These are phyloP conservation scores for Coemansia sp. DNA, from an alignment of 192 early-diverging fungal genomes.

Conservation along the genomic window DNA sequence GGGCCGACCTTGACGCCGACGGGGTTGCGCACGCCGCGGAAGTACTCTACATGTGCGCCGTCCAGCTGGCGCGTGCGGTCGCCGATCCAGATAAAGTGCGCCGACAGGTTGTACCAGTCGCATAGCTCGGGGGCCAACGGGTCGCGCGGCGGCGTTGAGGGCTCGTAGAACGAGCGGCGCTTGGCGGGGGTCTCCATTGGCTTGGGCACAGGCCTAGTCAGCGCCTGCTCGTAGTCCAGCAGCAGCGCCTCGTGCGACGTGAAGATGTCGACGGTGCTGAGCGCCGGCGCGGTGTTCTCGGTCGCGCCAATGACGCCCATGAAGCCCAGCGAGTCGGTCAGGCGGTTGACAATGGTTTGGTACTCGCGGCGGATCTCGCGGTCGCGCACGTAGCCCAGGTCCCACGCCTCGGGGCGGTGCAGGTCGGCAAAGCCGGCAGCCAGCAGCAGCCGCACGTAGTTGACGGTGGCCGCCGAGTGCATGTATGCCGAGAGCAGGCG, in stretches of 20 bases:
- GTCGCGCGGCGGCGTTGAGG: slow-evolving; percentile 37
- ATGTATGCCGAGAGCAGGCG: slow-evolving; percentile 93
- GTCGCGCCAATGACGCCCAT: slow-evolving; percentile 94
- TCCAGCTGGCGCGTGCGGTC: slow-evolving; percentile 94
- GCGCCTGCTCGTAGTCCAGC: slow-evolving; percentile 85
- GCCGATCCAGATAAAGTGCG: slow-evolving; percentile 99
- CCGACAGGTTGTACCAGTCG: slow-evolving; percentile 86
- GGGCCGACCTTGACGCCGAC: slow-evolving; percentile 97
- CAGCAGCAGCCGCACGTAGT: slow-evolving; percentile 88
- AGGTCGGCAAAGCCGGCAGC: slow-evolving; percentile 86
- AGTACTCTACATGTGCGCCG: slow-evolving; percentile 96
- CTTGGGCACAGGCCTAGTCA: slow-evolving; percentile 67
- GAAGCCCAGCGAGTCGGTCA: slow-evolving; percentile 88
- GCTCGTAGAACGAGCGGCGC: slow-evolving; percentile 28
- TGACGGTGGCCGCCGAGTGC: slow-evolving; percentile 94
- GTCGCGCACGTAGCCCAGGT: slow-evolving; percentile 83
- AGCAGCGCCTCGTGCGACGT: slow-evolving; percentile 95
- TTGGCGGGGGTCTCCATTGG: slow-evolving; percentile 11
- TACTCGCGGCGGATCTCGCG: slow-evolving; percentile 78
- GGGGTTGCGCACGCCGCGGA: slow-evolving; percentile 95
- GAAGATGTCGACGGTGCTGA: slow-evolving; percentile 86
- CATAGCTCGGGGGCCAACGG: slow-evolving; percentile 39
- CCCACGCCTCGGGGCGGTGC: slow-evolving; percentile 86
- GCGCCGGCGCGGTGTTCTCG: slow-evolving; percentile 42
- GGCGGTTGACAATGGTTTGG: slow-evolving; percentile 80